Conservation (phyloP, 202 grass and related monocot species). For the Digitaria exilis region DNA sequence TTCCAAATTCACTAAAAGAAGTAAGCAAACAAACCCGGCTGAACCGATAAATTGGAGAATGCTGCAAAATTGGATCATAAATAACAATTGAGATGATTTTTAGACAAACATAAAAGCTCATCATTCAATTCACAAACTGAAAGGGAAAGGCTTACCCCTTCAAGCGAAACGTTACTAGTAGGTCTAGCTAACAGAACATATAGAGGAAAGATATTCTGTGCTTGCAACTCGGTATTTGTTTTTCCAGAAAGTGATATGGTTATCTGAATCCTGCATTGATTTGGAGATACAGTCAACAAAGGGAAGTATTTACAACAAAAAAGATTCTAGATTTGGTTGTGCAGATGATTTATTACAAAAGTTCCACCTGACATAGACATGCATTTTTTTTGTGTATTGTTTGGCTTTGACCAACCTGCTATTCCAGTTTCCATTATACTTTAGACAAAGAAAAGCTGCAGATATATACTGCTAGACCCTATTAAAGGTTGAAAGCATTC, state of each 20-base stretch:
- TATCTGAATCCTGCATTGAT: slow-evolving; percentile 82
- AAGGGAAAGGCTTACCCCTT: slow-evolving; percentile 63
- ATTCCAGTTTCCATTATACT: not conserved
- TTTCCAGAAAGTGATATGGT: slow-evolving; percentile 71
- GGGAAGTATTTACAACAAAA: slow-evolving; percentile 16
- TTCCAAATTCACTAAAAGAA: slow-evolving; percentile 72
- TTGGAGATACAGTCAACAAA: slow-evolving; percentile 13
- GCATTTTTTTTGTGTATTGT: slow-evolving; percentile 12
- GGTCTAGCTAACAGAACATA: slow-evolving; percentile 87
- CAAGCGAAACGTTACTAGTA: slow-evolving; percentile 55
- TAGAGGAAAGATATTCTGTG: slow-evolving; percentile 66
- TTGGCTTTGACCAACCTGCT: not conserved
- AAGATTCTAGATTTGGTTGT: slow-evolving; percentile 3
- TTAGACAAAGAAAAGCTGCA: not conserved
- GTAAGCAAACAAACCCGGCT: slow-evolving; percentile 63
- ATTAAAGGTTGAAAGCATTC: not conserved
- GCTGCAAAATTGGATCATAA: slow-evolving; percentile 49
- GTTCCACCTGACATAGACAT: slow-evolving; percentile 10
- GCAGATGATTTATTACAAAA: slow-evolving; percentile 20
- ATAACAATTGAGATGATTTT: slow-evolving; percentile 41
- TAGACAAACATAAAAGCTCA: slow-evolving; percentile 31
- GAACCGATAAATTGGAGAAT: slow-evolving; percentile 71
- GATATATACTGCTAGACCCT: slow-evolving; percentile 11
- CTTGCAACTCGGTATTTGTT: slow-evolving; percentile 57
- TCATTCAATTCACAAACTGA: slow-evolving; percentile 29